A percentile compares a stretch with the other conserved stretches of the same genome.
Evolutionary conservation across 1,284 basidiomycete genomes (phyloP).

Genomic region (Chalciporus sp.): DNA sequence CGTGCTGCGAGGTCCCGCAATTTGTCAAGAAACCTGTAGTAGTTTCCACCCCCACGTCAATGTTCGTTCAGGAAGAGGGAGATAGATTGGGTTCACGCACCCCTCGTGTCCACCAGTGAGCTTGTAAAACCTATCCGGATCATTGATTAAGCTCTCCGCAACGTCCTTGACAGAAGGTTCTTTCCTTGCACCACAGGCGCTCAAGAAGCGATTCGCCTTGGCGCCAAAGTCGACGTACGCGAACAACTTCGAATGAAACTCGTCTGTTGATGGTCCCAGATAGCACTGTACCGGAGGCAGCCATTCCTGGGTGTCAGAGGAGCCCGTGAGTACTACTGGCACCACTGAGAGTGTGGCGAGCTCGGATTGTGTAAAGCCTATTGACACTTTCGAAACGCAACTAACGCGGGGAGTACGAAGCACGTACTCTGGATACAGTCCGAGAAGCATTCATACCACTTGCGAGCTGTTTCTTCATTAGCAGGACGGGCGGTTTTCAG

Average conservation of each 20-base stretch:
- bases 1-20: neutral
- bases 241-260: constrained; percentile 67
- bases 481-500: constrained; percentile 64
- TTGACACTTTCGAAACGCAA: too few species aligned
- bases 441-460: constrained; percentile 55
- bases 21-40: neutral
- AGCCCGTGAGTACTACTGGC: constrained; percentile 6
- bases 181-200: constrained; percentile 83
- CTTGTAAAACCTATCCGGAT: constrained; percentile 9
- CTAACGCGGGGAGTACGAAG: neutral
- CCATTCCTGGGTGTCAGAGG: neutral
- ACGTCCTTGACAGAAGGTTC: constrained; percentile 45
- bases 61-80: neutral
- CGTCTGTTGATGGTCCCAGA: neutral
- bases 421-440: constrained; percentile 1
- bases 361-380: constrained; percentile 4
- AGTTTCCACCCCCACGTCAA: neutral
- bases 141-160: constrained; percentile 45
- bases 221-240: constrained; percentile 87
- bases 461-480: constrained; percentile 53
- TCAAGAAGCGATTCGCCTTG: constrained; percentile 79
- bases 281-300: constrained; percentile 9
- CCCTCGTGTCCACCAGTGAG: constrained; percentile 6
- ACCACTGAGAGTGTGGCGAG: constrained; percentile 2
- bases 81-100: neutral